These are phyloP conservation scores for Podospora sp. DNA, from an alignment of 495 filamentous ascomycete genomes.

Conservation along the genomic window DNA sequence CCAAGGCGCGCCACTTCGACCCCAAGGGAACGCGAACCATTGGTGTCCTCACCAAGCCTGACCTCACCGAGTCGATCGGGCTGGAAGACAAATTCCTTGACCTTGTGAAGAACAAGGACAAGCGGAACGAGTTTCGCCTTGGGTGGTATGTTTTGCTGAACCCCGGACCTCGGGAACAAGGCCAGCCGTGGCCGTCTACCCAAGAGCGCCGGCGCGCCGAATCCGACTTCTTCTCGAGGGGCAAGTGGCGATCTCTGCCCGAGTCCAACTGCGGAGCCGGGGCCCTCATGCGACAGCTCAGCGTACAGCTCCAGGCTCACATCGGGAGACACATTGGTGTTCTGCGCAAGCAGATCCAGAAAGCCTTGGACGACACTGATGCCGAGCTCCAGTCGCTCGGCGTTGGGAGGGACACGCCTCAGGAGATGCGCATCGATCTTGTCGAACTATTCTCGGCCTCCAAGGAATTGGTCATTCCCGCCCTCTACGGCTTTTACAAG, in stretches of 20 bases:
- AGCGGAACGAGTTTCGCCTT: constrained; percentile 53
- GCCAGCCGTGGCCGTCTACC: constrained; percentile 35
- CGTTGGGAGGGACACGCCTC: constrained; percentile 38
- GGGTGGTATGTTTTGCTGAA: constrained; percentile 68
- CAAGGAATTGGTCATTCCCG: constrained; percentile 44
- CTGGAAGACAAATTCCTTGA: constrained; percentile 55
- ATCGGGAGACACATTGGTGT: constrained; percentile 42
- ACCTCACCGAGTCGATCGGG: constrained; percentile 46
- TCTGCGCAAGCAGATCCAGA: constrained; percentile 40
- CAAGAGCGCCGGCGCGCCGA: constrained; percentile 36
- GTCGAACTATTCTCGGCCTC: constrained; percentile 43
- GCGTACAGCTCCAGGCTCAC: constrained; percentile 43
- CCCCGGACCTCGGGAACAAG: constrained; percentile 47
- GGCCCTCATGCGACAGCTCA: constrained; percentile 42
- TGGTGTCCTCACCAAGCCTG: constrained; percentile 57
- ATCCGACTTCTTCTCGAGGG: constrained; percentile 39
- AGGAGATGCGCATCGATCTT: constrained; percentile 45
- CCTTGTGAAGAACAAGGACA: constrained; percentile 60
- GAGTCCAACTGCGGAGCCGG: constrained; percentile 35
- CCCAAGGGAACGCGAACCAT: constrained; percentile 49
- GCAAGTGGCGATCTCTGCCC: constrained; percentile 47
- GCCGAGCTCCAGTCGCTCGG: constrained; percentile 42
- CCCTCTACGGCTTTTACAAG: constrained; percentile 46
- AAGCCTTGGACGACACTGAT: constrained; percentile 43
- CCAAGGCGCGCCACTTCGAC: constrained; percentile 49